Conservation (phyloP, 495 filamentous ascomycete genomes). For the Trichoderma erinaceum region DNA sequence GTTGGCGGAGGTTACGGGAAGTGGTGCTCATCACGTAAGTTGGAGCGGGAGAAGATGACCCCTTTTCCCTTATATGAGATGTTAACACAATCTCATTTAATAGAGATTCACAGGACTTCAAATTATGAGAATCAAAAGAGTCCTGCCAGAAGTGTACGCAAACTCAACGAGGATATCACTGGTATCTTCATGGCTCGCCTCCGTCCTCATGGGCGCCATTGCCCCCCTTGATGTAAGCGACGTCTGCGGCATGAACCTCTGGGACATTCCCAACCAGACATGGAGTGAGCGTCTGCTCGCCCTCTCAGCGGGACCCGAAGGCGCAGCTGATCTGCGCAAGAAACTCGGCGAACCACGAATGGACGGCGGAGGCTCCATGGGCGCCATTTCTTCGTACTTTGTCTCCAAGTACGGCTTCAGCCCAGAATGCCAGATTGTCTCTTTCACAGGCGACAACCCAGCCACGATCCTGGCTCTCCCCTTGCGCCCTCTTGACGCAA, state of each 20-base stretch:
- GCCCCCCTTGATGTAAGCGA: slow-evolving; percentile 92
- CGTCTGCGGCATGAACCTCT: slow-evolving; percentile 94
- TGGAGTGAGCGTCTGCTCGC: slow-evolving; percentile 71
- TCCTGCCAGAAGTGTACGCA: slow-evolving; percentile 73
- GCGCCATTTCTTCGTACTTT: slow-evolving; percentile 69
- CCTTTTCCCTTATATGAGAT: slow-evolving; percentile 15
- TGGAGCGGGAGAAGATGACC: neutral
- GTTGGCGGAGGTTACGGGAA: slow-evolving; percentile 76
- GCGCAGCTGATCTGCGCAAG: slow-evolving; percentile 57
- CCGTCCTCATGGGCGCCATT: slow-evolving; percentile 76
- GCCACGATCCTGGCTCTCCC: slow-evolving; percentile 89
- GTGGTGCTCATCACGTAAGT: slow-evolving; percentile 87
- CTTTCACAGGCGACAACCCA: slow-evolving; percentile 94
- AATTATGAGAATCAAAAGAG: slow-evolving; percentile 77
- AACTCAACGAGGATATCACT: slow-evolving; percentile 80
- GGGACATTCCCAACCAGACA: slow-evolving; percentile 69
- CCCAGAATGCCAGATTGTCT: slow-evolving; percentile 63
- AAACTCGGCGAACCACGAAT: slow-evolving; percentile 77
- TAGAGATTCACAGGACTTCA: slow-evolving; percentile 98
- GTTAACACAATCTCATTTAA: slow-evolving; percentile 22
- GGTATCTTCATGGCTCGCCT: slow-evolving; percentile 91
- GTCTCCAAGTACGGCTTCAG: slow-evolving; percentile 71
- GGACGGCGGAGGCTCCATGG: slow-evolving; percentile 75
- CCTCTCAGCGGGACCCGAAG: slow-evolving; percentile 64
- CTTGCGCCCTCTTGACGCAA: slow-evolving; percentile 77